Conservation (phyloP, 192 early-diverging fungal species). For the Coemansia sp. region DNA sequence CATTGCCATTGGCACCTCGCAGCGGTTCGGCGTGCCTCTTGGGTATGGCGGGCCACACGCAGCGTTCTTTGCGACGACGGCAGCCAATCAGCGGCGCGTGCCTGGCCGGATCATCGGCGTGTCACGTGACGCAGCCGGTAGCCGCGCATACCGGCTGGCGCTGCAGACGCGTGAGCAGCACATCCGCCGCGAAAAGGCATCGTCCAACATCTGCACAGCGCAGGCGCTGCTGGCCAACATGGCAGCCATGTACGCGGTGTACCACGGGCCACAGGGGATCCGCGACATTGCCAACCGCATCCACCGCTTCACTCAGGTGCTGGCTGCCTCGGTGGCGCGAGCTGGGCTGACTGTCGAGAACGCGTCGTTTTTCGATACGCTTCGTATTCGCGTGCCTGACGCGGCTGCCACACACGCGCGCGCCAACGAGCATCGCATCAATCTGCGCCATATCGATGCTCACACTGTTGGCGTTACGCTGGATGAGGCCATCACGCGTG, state of each 20-base stretch:
- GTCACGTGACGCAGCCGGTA: conserved; percentile 86
- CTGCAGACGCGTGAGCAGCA: conserved; percentile 99
- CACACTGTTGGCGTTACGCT: conserved; percentile 81
- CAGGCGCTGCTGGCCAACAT: conserved; percentile 99
- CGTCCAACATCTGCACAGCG: conserved; percentile 98
- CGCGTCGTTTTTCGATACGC: conserved; percentile 90
- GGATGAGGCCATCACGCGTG: conserved; percentile 86
- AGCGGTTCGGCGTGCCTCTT: conserved; percentile 98
- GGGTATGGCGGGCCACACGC: conserved; percentile 99
- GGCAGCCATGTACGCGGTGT: conserved; percentile 98
- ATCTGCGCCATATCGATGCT: conserved; percentile 78
- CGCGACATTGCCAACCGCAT: conserved; percentile 87
- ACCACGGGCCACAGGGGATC: conserved; percentile 95
- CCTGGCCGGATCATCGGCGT: conserved; percentile 96
- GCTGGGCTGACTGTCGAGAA: conserved; percentile 83
- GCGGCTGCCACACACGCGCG: conserved; percentile 66
- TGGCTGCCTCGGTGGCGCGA: conserved; percentile 71
- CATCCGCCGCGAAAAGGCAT: conserved; percentile 98
- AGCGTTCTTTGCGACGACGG: conserved; percentile 94
- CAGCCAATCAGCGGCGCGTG: conserved; percentile 90
- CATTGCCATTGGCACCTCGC: conserved; percentile 96
- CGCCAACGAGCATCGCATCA: conserved; percentile 76
- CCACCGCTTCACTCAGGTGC: conserved; percentile 81
- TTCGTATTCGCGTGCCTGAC: conserved; percentile 71
- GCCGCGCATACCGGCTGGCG: conserved; percentile 87